phyloP scores from a whole-genome alignment of 192 early-diverging fungal genomes.

The Diversispora eburnea region DNA sequence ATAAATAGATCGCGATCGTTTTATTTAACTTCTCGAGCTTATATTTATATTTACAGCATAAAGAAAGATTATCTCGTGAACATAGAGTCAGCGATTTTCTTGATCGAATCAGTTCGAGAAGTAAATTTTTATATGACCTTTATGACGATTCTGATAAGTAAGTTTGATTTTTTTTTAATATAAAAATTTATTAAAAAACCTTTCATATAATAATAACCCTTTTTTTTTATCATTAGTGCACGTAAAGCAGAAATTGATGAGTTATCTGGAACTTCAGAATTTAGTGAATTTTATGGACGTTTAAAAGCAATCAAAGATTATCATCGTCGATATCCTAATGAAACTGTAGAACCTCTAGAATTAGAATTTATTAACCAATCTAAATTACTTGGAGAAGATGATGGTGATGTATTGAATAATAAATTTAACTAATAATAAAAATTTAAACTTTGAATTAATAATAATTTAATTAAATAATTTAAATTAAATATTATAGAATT shows the following conservation, averaged over 20 bases:
- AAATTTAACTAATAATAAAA: not conserved
- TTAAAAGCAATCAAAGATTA: constrained; percentile 78
- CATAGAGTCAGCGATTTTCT: constrained; percentile 70
- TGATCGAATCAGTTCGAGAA: constrained; percentile 66
- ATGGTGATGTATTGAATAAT: constrained; percentile 31
- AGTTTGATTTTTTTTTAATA: too few relatives aligned
- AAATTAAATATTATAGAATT: constrained; percentile 51
- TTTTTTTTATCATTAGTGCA: constrained; percentile 38
- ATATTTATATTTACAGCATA: constrained; percentile 49
- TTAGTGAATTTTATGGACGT: constrained; percentile 84
- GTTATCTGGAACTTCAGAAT: constrained; percentile 64
- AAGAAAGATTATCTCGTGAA: constrained; percentile 77
- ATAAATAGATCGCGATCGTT: not conserved
- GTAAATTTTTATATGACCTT: constrained; percentile 56
- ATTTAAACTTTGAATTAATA: not conserved
- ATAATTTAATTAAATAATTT: constrained; percentile 20
- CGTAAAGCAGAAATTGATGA: constrained; percentile 66
- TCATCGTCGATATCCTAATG: constrained; percentile 75
- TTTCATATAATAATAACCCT: not conserved
- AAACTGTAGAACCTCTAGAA: constrained; percentile 75
- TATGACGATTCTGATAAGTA: constrained; percentile 56
- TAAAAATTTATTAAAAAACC: not conserved
- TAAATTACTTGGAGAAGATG: constrained; percentile 36
- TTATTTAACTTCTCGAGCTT: not conserved
- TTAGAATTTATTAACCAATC: constrained; percentile 66